Evolutionary conservation across 1,284 basidiomycete species (phyloP).

Genomic region (Leucoagaricus sp.): DNA sequence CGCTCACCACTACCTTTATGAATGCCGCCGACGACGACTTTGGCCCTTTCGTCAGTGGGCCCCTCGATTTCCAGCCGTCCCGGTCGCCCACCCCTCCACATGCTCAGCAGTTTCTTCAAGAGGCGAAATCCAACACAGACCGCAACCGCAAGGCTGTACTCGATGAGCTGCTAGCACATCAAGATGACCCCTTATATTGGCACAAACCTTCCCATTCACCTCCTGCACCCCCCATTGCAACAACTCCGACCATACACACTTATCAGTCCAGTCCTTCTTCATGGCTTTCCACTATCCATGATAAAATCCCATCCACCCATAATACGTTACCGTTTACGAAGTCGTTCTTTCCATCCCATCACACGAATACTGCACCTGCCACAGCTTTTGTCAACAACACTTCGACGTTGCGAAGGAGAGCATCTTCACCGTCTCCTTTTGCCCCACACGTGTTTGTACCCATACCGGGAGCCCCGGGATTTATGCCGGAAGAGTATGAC

Average conservation of each 20-base stretch:
- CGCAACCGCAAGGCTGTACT: conserved; percentile 8
- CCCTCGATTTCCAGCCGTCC: conserved; percentile 7
- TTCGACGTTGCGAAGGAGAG: conserved; percentile 17
- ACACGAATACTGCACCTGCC: conserved; percentile 21
- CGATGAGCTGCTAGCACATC: conserved; percentile 10
- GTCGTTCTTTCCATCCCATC: conserved; percentile 16
- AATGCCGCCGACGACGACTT: conserved; percentile 9
- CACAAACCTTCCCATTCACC: conserved; percentile 11
- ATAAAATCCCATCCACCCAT: conserved; percentile 14
- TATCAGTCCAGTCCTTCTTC: background rate
- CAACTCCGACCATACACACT: conserved; percentile 4
- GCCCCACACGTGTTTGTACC: conserved; percentile 58
- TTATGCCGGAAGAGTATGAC: conserved; percentile 53
- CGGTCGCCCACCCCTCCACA: background rate
- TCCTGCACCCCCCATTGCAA: conserved; percentile 23
- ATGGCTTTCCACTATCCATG: conserved; percentile 11
- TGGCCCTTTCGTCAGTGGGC: conserved; percentile 10
- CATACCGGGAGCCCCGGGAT: conserved; percentile 80
- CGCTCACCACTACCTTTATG: conserved; percentile 2
- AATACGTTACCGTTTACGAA: background rate
- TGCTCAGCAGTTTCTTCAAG: background rate
- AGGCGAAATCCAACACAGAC: conserved; percentile 10
- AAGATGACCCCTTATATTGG: conserved; percentile 8
- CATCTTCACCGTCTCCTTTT: conserved; percentile 43
- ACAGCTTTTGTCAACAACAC: conserved; percentile 23